Evolutionary conservation across 1,284 basidiomycete species (phyloP).

Genomic region (Baeospora myosura): DNA sequence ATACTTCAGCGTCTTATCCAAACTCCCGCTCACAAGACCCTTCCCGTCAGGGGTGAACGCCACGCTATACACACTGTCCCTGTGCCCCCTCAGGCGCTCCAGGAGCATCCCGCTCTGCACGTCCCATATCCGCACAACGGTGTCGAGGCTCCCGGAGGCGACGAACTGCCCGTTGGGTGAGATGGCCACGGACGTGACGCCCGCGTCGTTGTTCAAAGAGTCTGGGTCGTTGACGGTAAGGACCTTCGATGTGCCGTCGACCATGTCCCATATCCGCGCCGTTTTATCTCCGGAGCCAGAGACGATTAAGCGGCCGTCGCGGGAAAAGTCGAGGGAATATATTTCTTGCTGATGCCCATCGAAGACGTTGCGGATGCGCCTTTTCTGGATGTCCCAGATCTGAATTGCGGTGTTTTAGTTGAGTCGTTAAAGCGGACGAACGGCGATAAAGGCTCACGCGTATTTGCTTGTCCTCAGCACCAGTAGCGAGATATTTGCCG

Average conservation of each 20-base stretch:
- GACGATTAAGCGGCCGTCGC: conserved; percentile 78
- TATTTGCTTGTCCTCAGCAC: conserved; percentile 79
- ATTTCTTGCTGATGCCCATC: conserved; percentile 87
- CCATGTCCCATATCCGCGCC: conserved; percentile 84
- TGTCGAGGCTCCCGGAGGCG: conserved; percentile 81
- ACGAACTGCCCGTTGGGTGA: conserved; percentile 77
- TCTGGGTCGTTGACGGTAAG: conserved; percentile 57
- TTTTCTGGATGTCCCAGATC: conserved; percentile 84
- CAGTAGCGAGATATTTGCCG: conserved; percentile 74
- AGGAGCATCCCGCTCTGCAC: conserved; percentile 64
- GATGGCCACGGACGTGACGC: conserved; percentile 75
- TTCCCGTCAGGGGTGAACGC: conserved; percentile 84
- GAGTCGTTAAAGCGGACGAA: conserved; percentile 7
- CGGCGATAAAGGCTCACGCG: conserved; percentile 41
- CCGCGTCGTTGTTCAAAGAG: conserved; percentile 55
- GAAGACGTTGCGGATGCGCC: conserved; percentile 66
- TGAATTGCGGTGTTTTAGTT: conserved; percentile 23
- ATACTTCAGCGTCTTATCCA: conserved; percentile 83
- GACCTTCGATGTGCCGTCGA: conserved; percentile 49
- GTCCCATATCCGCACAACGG: conserved; percentile 84
- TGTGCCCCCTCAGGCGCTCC: conserved; percentile 74
- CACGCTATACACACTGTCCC: conserved; percentile 81
- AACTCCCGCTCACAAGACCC: conserved; percentile 72
- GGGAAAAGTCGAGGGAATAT: conserved; percentile 83
- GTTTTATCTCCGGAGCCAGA: conserved; percentile 88